Percentiles rank a stretch among this genome's conserved stretches.
These are phyloP conservation scores for Aegilops tauschii DNA, from an alignment of 176 grass and related monocot genomes.

Conservation along the genomic window DNA sequence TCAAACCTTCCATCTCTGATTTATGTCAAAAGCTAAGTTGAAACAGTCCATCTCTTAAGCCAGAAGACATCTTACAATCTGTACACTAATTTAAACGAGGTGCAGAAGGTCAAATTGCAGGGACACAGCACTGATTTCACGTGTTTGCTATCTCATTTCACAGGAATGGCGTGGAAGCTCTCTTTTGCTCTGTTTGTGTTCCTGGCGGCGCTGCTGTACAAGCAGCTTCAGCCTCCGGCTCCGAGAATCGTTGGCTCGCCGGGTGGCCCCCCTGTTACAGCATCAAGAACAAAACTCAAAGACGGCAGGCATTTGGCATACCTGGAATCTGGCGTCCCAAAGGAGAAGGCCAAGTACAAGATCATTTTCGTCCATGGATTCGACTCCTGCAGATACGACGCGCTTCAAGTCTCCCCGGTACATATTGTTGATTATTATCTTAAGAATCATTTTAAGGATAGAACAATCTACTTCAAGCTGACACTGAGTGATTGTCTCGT, in stretches of 20 bases:
- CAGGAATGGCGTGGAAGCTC: constrained; percentile 49
- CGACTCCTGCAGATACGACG: constrained; percentile 64
- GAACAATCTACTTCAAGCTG: background rate
- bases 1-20: constrained; percentile 3
- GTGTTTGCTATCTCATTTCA: background rate
- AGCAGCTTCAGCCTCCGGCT: constrained; percentile 43
- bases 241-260: constrained; percentile 37
- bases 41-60: background rate
- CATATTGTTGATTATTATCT: background rate
- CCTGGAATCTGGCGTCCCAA: constrained; percentile 62
- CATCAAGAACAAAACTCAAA: constrained; percentile 53
- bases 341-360: constrained; percentile 66
- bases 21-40: constrained; percentile 12
- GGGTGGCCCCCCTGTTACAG: constrained; percentile 49
- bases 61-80: background rate
- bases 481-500: background rate
- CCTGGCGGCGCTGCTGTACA: constrained; percentile 44
- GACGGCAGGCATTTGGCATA: constrained; percentile 89
- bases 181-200: constrained; percentile 26
- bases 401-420: constrained; percentile 59
- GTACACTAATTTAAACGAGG: background rate
- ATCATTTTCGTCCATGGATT: constrained; percentile 88
- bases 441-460: background rate
- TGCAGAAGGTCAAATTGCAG: background rate
- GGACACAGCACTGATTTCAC: background rate